Evolutionary conservation across 495 filamentous ascomycete genomes (phyloP), one percentile per base, ranked within the genome.

Genomic region (Peziza echinospora): DNA sequence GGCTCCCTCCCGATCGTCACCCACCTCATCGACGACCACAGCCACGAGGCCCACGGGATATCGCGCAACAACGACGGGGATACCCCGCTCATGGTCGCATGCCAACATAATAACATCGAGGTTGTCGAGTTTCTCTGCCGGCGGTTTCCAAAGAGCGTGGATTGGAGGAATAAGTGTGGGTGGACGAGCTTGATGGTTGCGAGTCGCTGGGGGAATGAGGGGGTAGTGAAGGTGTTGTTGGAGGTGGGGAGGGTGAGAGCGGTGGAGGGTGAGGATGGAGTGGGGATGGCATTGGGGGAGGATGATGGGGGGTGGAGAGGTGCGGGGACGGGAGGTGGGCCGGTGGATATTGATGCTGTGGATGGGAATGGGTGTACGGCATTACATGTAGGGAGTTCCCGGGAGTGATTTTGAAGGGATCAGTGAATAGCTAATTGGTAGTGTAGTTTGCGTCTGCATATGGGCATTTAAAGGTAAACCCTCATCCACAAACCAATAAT

Each of bases 311-410:
- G n/a, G n/a, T n/a, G n/a, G n/a, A n/a, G n/a, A n/a, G n/a, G n/a
- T n/a, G n/a, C n/a, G n/a, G n/a, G n/a, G n/a, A n/a, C n/a, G n/a
- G n/a, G n/a, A n/a, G n/a, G n/a, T n/a, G n/a, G n/a, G n/a, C n/a
- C n/a, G 5, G 59, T 58, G 9, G 49, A 55, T 43, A 42, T 40
- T 21, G 50, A 63, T 49, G 53, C 50, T 51, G 61, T 62, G 2
- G 82, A 91, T 58, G 51, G 62, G 9, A 66, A 74, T 19, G 82
- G 82, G 9, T 85, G 86, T 55, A 86, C 80, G 19, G 75, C 81
- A 10, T 67, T 89, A 46, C 83, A 91, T 63, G 75, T 71, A 60
- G 68, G 72, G n/a, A n/a, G n/a, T n/a, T n/a, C n/a, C n/a, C n/a
- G n/a, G n/a, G n/a, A n/a, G n/a, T n/a, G n/a, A n/a, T n/a, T n/a